These are phyloP conservation scores for Elsinoe ampelina DNA, from an alignment of 2,329 filamentous ascomycete genomes.

Conservation along the genomic window DNA sequence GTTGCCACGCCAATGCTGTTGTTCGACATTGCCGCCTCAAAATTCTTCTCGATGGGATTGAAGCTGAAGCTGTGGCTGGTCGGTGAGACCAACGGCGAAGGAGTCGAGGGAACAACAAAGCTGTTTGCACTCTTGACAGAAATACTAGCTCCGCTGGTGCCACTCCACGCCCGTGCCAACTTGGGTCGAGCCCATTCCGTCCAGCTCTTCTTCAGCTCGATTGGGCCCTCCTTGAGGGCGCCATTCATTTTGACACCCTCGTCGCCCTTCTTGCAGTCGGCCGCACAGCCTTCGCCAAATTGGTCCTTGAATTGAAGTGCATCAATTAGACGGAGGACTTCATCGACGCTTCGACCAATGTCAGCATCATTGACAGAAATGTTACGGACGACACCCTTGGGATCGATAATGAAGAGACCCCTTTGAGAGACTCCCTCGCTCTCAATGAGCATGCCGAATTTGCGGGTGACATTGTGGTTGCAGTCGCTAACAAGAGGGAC, in stretches of 20 bases:
- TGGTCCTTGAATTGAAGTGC: constrained; percentile 40
- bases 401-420: constrained; percentile 58
- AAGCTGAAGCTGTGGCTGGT: constrained; percentile 16
- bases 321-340: constrained; percentile 49
- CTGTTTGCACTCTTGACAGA: constrained; percentile 6
- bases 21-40: constrained; percentile 23
- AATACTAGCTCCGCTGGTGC: constrained; percentile 9
- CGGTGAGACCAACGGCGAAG: constrained; percentile 21
- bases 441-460: constrained; percentile 56
- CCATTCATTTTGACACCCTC: constrained; percentile 22
- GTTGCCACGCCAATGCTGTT: constrained; percentile 20
- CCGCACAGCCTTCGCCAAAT: constrained; percentile 31
- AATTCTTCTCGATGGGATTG: constrained; percentile 21
- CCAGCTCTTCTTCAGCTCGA: constrained; percentile 26
- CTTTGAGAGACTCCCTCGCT: constrained; percentile 55
- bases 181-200: constrained; percentile 27
- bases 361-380: constrained; percentile 58
- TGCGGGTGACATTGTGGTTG: constrained; percentile 50
- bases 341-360: constrained; percentile 55
- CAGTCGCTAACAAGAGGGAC: constrained; percentile 55
- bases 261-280: constrained; percentile 28
- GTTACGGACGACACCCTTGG: constrained; percentile 49
- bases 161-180: constrained; percentile 24
- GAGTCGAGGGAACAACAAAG: constrained; percentile 1
- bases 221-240: constrained; percentile 20